Conservation (phyloP, 371 early-diverging fungal genomes). For the Parasitella parasitica region DNA sequence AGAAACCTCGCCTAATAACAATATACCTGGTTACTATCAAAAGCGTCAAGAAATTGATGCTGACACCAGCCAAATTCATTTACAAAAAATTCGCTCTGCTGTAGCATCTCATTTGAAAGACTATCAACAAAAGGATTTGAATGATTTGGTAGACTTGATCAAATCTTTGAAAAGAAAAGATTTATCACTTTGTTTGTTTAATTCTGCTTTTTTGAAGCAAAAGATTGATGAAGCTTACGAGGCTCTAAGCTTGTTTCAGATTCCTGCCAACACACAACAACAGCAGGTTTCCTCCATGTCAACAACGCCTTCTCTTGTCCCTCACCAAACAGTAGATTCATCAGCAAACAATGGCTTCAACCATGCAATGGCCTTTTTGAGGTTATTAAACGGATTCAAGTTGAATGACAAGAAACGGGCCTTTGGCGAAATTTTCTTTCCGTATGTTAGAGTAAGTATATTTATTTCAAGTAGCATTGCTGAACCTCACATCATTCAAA, state of each 20-base stretch:
- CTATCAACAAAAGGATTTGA: slow-evolving; percentile 17
- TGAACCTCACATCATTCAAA: background rate
- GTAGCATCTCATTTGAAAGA: slow-evolving; percentile 17
- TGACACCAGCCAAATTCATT: slow-evolving; percentile 16
- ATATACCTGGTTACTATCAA: background rate
- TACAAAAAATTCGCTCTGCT: slow-evolving; percentile 35
- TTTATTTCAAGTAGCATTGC: background rate
- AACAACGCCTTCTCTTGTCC: slow-evolving; percentile 12
- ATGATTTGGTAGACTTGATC: slow-evolving; percentile 44
- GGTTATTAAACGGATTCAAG: slow-evolving; percentile 24
- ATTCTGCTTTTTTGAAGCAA: slow-evolving; percentile 34
- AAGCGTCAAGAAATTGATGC: background rate
- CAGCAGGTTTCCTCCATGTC: background rate
- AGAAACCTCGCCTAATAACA: background rate
- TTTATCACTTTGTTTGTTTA: slow-evolving; percentile 46
- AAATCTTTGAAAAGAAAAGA: slow-evolving; percentile 42
- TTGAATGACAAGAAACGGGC: slow-evolving; percentile 31
- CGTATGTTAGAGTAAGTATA: slow-evolving; percentile 31
- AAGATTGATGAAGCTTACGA: slow-evolving; percentile 41
- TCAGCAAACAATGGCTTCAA: background rate
- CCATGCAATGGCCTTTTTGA: slow-evolving; percentile 12
- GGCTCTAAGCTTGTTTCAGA: slow-evolving; percentile 26
- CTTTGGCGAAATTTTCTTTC: slow-evolving; percentile 36
- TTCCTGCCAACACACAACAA: background rate
- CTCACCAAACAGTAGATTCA: background rate